Conservation (phyloP, 2,329 filamentous ascomycete genomes). For the Hypoxylon sp. region DNA sequence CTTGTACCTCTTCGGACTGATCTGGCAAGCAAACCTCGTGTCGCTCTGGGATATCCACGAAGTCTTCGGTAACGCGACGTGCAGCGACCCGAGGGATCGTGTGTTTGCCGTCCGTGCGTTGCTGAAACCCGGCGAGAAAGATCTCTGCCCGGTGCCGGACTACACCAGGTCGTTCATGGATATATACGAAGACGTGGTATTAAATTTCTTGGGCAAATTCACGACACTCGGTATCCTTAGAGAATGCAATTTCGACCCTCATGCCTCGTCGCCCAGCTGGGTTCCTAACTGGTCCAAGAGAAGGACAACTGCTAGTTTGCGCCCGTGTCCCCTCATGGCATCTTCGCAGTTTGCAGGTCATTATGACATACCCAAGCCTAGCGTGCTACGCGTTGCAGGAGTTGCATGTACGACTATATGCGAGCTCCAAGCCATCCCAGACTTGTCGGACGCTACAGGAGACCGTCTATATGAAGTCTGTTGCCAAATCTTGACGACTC, state of each 20-base stretch:
- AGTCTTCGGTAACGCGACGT: neutral
- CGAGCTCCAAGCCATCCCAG: neutral
- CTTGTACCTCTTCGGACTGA: neutral
- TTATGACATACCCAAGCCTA: neutral
- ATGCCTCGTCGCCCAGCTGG: neutral
- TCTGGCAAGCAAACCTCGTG: neutral
- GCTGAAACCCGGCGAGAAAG: neutral
- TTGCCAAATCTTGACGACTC: neutral
- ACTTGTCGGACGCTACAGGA: too few species aligned
- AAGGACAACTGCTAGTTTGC: neutral
- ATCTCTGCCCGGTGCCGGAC: neutral
- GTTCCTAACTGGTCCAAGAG: neutral
- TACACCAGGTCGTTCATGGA: neutral
- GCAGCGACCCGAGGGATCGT: neutral
- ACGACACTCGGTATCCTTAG: neutral
- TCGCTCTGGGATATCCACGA: neutral
- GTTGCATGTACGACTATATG: neutral
- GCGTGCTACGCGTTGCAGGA: neutral
- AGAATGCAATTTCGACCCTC: neutral
- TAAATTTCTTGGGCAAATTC: neutral
- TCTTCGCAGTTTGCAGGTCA: neutral
- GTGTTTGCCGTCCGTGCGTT: neutral
- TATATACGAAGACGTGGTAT: neutral
- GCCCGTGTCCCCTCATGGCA: neutral
- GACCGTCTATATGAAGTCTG: neutral